Base-by-base conservation (phyloP, 371 early-diverging fungal species). In the Dichotomocladium elegans region DNA sequence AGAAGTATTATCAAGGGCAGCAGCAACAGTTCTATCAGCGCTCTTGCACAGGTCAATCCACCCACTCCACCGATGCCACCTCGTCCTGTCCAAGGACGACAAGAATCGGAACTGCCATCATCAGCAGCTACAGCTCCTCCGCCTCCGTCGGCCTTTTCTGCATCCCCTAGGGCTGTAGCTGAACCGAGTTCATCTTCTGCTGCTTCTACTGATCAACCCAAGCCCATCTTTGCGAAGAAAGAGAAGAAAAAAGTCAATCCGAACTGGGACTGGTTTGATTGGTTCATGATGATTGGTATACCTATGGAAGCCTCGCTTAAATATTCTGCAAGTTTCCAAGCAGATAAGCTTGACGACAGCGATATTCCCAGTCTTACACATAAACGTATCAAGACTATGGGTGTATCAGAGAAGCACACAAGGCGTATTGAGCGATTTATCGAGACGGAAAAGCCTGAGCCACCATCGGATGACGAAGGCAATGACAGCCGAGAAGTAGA, bases 221-320 rank as follows among this genome's bases (percentile, higher is more conserved):
- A 41, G 25, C 43, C 52, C 6, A 26, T 33, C 1, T 43, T 41
- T 15, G 52, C 43, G 11, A 43, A 29, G 6, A 59, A 48, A 43
- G 26, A 58, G 41, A 51, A 57, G 26, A 78, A 78, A 54, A 73
- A 69, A 22, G 49, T 72, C 33, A 83, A 81, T 51, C 64, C 74
- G 30, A 85, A 85, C 43, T 95, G 90, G 72, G 90, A 96, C 54
- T 96, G 97, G 97, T 84, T 86, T 49, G 91, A 92, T 33, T 96
- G 89, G 76, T 86, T 96, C 42, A 79, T 91, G 60, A 75, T 81
- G 60, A 83, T 89, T 17, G 89, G 87, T 3, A 70, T 95, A 47
- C 80, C 86, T 12, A 78, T 87, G 28, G 81, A 83, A 41, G 86
- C 87, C 49, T 87, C 95, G 7, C 66, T 81, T 5, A 79, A 72